phyloP scores from a whole-genome alignment of 148 eudicot species.

The Talinum fruticosum region DNA sequence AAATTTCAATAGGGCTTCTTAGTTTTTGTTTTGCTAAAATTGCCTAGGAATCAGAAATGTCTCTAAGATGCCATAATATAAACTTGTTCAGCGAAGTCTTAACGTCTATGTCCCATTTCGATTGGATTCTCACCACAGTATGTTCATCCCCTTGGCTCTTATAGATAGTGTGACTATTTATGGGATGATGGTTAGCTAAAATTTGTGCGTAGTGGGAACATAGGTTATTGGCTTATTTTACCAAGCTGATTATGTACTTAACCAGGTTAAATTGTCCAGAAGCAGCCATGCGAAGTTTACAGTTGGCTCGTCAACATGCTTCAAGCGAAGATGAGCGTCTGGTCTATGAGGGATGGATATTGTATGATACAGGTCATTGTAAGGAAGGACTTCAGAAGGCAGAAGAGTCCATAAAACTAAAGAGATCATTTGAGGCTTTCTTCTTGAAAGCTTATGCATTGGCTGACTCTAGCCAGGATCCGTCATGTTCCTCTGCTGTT shows the following conservation, averaged over 20 bases:
- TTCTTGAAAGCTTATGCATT: slow-evolving; percentile 96
- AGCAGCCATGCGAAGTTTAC: slow-evolving; percentile 97
- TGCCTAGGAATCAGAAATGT: too few species aligned
- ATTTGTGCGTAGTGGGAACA: not conserved
- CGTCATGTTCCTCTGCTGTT: slow-evolving; percentile 74
- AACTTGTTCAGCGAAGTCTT: too few species aligned
- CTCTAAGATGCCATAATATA: too few species aligned
- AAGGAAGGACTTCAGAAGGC: slow-evolving; percentile 90
- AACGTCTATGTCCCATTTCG: not conserved
- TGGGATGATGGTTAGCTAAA: not conserved
- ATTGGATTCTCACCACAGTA: not conserved
- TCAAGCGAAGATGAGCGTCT: slow-evolving; percentile 74
- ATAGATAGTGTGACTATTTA: not conserved
- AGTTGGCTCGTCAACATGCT: slow-evolving; percentile 87
- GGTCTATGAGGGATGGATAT: slow-evolving; percentile 97
- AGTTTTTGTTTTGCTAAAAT: too few species aligned
- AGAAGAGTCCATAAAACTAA: slow-evolving; percentile 78
- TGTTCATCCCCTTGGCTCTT: too few species aligned
- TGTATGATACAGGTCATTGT: slow-evolving; percentile 93
- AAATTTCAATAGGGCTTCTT: too few species aligned
- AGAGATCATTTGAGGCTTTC: slow-evolving; percentile 95
- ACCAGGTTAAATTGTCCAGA: slow-evolving; percentile 92
- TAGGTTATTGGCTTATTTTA: not conserved
- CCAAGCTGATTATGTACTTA: slow-evolving; percentile 20
- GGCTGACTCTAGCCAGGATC: slow-evolving; percentile 87